A percentile compares a stretch with the other conserved stretches of the same genome.
Conservation (phyloP, 768 basidiomycete species). For the Suillus alpinus region DNA sequence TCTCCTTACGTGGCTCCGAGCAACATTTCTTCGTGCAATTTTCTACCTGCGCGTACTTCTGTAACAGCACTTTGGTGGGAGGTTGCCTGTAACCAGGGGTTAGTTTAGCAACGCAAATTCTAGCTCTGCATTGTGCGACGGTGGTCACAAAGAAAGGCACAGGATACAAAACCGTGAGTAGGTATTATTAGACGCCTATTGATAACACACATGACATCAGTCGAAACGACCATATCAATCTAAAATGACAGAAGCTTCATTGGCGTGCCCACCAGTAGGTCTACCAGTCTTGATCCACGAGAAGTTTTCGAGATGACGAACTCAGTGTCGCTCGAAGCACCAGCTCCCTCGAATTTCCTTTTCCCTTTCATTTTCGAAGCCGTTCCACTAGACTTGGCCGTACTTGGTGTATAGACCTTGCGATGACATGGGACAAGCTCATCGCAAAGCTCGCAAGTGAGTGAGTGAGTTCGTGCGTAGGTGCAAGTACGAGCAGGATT, state of each 20-base stretch:
- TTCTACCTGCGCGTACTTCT: no score
- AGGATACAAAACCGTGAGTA: not conserved
- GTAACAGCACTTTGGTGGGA: no score
- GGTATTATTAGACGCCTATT: not conserved
- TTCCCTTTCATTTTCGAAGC: slow-evolving; percentile 53
- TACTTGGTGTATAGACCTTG: slow-evolving; percentile 45
- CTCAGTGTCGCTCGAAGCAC: slow-evolving; percentile 19
- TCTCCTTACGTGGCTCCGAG: no score
- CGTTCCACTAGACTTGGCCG: slow-evolving; percentile 29
- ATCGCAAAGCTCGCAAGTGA: slow-evolving; percentile 79
- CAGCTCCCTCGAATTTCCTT: slow-evolving; percentile 21
- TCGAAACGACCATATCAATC: not conserved
- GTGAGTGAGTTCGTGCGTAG: slow-evolving; percentile 85
- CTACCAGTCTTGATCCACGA: slow-evolving; percentile 33
- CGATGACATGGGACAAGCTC: slow-evolving; percentile 64
- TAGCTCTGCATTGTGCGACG: not conserved
- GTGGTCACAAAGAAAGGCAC: not conserved
- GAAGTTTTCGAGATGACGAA: slow-evolving; percentile 24
- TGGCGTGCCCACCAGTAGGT: slow-evolving; percentile 64
- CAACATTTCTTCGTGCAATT: no score
- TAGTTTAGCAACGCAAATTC: not conserved
- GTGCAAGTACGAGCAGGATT: slow-evolving; percentile 80
- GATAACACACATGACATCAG: not conserved
- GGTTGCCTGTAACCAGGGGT: not conserved
- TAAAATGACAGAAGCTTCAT: slow-evolving; percentile 44